Conservation (phyloP, 225 moss, liverwort and hornwort genomes). For the Bryum argenteum region DNA sequence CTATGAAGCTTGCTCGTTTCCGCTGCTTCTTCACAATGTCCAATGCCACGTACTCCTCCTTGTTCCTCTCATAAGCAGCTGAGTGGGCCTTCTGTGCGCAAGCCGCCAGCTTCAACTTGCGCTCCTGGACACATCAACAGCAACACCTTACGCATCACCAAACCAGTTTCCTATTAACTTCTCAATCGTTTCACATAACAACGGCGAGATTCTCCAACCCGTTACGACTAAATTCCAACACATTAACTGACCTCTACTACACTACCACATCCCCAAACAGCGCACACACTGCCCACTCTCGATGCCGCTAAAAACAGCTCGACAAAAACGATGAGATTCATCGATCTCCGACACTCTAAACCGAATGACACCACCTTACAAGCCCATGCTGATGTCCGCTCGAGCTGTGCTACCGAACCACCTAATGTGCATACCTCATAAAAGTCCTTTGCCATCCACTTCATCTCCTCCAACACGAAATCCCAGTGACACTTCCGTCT, state of each 20-base stretch:
- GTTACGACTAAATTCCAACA: not conserved
- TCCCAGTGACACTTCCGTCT: slow-evolving; percentile 75
- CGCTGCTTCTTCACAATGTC: slow-evolving; percentile 58
- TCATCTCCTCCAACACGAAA: slow-evolving; percentile 83
- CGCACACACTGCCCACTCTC: not conserved
- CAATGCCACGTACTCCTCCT: slow-evolving; percentile 49
- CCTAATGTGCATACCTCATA: slow-evolving; percentile 51
- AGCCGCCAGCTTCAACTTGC: slow-evolving; percentile 70
- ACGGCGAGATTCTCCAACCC: not conserved
- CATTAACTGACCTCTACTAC: not conserved
- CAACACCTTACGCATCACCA: not conserved
- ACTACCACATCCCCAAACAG: not conserved
- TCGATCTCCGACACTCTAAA: not conserved
- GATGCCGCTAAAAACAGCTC: not conserved
- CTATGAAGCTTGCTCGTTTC: slow-evolving; percentile 61
- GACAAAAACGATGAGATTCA: no score
- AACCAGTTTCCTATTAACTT: not conserved
- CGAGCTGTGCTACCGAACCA: not conserved
- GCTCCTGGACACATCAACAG: slow-evolving; percentile 56
- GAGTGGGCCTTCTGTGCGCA: slow-evolving; percentile 61
- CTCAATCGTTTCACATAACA: not conserved
- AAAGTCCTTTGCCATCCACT: slow-evolving; percentile 90
- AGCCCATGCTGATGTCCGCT: not conserved
- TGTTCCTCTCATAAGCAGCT: slow-evolving; percentile 50
- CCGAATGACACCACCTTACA: not conserved